Conservation (phyloP, 306 rosid genomes). For the Alnus rubra region DNA sequence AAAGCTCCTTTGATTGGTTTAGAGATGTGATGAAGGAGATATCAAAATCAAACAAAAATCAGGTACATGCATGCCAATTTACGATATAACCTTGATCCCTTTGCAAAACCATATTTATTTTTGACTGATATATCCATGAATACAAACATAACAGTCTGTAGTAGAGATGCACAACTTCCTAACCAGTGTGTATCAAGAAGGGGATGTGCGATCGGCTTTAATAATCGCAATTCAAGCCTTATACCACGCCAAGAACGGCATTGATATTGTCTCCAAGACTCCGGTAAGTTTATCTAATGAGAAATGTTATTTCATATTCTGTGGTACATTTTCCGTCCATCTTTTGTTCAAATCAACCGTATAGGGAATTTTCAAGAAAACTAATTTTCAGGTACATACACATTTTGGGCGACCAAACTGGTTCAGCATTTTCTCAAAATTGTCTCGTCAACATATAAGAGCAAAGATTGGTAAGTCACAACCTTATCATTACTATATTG, state of each 20-base stretch:
- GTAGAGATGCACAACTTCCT: slow-evolving; percentile 86
- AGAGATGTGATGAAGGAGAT: slow-evolving; percentile 72
- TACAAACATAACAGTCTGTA: neutral
- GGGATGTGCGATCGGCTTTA: slow-evolving; percentile 70
- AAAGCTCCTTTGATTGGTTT: slow-evolving; percentile 91
- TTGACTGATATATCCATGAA: too few species aligned
- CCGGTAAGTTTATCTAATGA: slow-evolving; percentile 45
- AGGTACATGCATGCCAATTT: slow-evolving; percentile 45
- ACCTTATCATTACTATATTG: neutral
- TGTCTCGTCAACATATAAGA: slow-evolving; percentile 67
- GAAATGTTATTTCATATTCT: too few species aligned
- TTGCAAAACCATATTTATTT: too few species aligned
- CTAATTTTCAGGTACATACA: slow-evolving; percentile 59
- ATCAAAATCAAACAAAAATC: slow-evolving; percentile 49
- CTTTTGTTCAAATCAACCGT: too few species aligned
- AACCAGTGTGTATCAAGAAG: slow-evolving; percentile 68
- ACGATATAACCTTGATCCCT: neutral
- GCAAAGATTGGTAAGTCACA: slow-evolving; percentile 69
- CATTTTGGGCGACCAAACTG: slow-evolving; percentile 81
- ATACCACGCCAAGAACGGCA: slow-evolving; percentile 67
- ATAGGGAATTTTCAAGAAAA: too few species aligned
- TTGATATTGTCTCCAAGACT: slow-evolving; percentile 65
- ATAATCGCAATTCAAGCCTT: slow-evolving; percentile 70
- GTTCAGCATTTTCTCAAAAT: slow-evolving; percentile 69
- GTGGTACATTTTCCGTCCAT: too few species aligned